These are phyloP conservation scores for Aplosporella prunicola DNA, from an alignment of 2,329 filamentous ascomycete species.

Conservation along the genomic window DNA sequence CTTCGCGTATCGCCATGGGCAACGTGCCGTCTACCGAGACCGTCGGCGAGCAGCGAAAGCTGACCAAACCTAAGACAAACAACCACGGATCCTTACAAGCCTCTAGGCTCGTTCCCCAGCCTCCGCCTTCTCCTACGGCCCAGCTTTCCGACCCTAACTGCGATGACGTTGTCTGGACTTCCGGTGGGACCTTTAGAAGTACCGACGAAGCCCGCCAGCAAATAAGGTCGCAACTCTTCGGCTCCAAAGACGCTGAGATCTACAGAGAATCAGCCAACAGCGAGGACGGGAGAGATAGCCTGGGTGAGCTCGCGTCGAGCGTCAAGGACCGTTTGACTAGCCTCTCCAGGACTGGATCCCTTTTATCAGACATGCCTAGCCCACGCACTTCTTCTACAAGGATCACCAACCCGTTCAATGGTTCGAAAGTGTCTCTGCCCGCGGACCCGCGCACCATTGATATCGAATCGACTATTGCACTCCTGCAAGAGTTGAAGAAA, in stretches of 20 bases:
- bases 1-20: conserved; percentile 25
- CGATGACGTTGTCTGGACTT: conserved; percentile 9
- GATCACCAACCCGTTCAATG: conserved; percentile 16
- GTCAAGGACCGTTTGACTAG: conserved; percentile 20
- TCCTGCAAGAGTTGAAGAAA: conserved; percentile 40
- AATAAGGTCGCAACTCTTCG: conserved; percentile 19
- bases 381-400: conserved; percentile 18
- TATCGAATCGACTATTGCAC: conserved; percentile 34
- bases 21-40: conserved; percentile 19
- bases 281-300: conserved; percentile 16
- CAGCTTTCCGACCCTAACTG: conserved; percentile 12
- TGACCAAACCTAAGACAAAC: conserved; percentile 6
- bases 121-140: conserved; percentile 16
- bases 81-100: too few species aligned
- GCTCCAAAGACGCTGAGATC: conserved; percentile 1
- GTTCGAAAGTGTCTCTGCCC: conserved; percentile 23
- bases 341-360: conserved; percentile 19
- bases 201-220: conserved; percentile 19
- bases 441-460: conserved; percentile 29
- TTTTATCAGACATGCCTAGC: conserved; percentile 19
- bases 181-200: conserved; percentile 13
- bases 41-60: not conserved
- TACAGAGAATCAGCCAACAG: conserved; percentile 17
- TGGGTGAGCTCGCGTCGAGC: conserved; percentile 17
- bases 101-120: too few species aligned